Conservation (phyloP, 2,329 filamentous ascomycete genomes). For the Ophiostoma montium region DNA sequence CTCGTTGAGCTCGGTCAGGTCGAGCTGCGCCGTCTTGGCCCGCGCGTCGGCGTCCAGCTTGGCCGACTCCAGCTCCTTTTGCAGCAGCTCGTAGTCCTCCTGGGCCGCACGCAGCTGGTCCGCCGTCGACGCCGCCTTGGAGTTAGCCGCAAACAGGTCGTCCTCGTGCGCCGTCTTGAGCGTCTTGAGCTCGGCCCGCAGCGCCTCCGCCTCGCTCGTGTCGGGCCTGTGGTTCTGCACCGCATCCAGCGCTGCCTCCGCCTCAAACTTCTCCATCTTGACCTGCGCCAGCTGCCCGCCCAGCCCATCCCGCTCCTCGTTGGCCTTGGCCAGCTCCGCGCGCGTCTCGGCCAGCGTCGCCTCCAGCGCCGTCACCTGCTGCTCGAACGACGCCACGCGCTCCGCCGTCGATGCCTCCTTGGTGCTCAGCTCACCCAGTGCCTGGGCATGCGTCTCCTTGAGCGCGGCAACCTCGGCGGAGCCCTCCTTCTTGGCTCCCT, state of each 20-base stretch:
- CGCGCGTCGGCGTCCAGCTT: conserved; percentile 36
- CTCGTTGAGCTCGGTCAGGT: conserved; percentile 50
- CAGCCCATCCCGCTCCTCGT: conserved; percentile 34
- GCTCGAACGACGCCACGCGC: conserved; percentile 27
- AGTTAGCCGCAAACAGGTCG: conserved; percentile 19
- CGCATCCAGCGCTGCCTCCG: conserved; percentile 47
- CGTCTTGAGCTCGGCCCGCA: conserved; percentile 35
- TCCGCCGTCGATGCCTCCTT: conserved; percentile 23
- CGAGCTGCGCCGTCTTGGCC: conserved; percentile 40
- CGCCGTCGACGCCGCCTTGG: conserved; percentile 23
- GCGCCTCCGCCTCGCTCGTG: conserved; percentile 36
- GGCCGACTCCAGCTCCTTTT: conserved; percentile 40
- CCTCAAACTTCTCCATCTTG: conserved; percentile 45
- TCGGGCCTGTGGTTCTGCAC: conserved; percentile 41
- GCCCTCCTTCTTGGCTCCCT: conserved; percentile 30
- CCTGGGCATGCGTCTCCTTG: conserved; percentile 21
- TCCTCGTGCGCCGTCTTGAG: conserved; percentile 29
- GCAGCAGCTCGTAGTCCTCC: conserved; percentile 32
- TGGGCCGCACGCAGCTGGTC: conserved; percentile 23
- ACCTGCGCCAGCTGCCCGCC: conserved; percentile 40
- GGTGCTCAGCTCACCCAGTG: conserved; percentile 26
- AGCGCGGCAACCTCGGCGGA: conserved; percentile 24
- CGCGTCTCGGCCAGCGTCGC: conserved; percentile 23
- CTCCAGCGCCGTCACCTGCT: conserved; percentile 24
- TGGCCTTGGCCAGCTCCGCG: conserved; percentile 29